Evolutionary conservation across 1,139 yeast species (phyloP), one percentile per base, ranked within the genome.

Genomic region (Protomyces pachydermus): DNA sequence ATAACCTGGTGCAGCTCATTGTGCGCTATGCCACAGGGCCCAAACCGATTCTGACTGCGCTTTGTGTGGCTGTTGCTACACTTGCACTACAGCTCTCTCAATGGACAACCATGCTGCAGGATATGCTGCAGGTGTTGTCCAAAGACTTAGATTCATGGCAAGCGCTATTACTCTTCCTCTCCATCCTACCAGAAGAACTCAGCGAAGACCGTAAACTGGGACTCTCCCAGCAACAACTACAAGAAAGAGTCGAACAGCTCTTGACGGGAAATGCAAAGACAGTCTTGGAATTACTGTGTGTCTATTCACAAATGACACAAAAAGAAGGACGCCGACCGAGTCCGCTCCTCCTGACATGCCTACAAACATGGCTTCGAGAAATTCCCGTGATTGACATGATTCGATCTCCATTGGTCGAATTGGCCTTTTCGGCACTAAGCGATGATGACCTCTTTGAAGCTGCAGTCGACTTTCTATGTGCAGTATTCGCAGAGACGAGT

Each of bases 181-280:
- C 85, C 72, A 86, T 93, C 60, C 78, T 95, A 65, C 98, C 99
- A 0, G 98, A 95, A 74, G 98, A 95, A 74, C 81, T 93, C 60
- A 78, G 85, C 60, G 95, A 88, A 70, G 84, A 85, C 54, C 87
- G 87, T 69, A 85, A 86, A 67, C 83, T 95, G 0, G 86, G 93
- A 38, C 78, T 91, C 67, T 84, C 91, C 3, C 96, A 88, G 72
- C 93, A 86, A 50, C 96, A 91, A 72, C 88, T 88, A 71, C 81
- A 82, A 66, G 70, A 74, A 3, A 82, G 97, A 70, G 83, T 88
- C 1, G 77, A 79, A 50, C 84, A 83, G 67, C 78, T 90, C 63
- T 81, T 93, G 48, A 79, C 83, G 37, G 77, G 81, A 57, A 90
- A 88, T 69, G 89, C 90, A 2, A 86, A 83, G 65, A 82, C 81